Conservation (phyloP, 2,329 filamentous ascomycete genomes). For the Sclerotinia sclerotiorum region DNA sequence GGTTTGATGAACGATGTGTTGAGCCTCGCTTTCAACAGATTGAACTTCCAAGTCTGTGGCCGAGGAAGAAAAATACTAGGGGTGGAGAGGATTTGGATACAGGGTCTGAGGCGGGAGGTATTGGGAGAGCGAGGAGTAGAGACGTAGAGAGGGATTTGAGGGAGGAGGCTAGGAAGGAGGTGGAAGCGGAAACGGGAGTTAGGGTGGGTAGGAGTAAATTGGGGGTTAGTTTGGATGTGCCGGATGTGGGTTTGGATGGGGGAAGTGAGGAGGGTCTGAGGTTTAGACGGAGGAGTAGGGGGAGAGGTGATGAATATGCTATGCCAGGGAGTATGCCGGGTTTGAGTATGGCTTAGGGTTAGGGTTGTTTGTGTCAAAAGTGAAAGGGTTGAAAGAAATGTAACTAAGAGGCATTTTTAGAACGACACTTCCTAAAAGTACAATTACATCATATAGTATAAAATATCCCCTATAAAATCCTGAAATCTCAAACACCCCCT, state of each 20-base stretch:
- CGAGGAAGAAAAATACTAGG: slow-evolving; percentile 77
- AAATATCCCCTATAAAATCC: too few relatives aligned
- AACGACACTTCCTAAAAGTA: too few relatives aligned
- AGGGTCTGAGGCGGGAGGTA: slow-evolving; percentile 42
- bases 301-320: slow-evolving; percentile 40
- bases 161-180: slow-evolving; percentile 52
- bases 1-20: slow-evolving; percentile 85
- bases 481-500: too few relatives aligned
- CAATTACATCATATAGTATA: too few relatives aligned
- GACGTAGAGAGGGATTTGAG: slow-evolving; percentile 53
- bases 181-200: slow-evolving; percentile 46
- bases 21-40: slow-evolving; percentile 88
- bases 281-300: slow-evolving; percentile 38
- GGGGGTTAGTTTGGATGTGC: slow-evolving; percentile 42
- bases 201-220: slow-evolving; percentile 32
- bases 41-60: slow-evolving; percentile 78
- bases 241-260: slow-evolving; percentile 34
- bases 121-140: slow-evolving; percentile 55
- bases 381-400: neutral
- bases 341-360: slow-evolving; percentile 31
- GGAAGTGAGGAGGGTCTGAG: slow-evolving; percentile 39
- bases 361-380: neutral
- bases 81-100: slow-evolving; percentile 59
- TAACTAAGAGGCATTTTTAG: neutral
- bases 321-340: slow-evolving; percentile 43